Evolutionary conservation across 2,329 filamentous ascomycete species (phyloP).

Genomic region (Nemania sp.): DNA sequence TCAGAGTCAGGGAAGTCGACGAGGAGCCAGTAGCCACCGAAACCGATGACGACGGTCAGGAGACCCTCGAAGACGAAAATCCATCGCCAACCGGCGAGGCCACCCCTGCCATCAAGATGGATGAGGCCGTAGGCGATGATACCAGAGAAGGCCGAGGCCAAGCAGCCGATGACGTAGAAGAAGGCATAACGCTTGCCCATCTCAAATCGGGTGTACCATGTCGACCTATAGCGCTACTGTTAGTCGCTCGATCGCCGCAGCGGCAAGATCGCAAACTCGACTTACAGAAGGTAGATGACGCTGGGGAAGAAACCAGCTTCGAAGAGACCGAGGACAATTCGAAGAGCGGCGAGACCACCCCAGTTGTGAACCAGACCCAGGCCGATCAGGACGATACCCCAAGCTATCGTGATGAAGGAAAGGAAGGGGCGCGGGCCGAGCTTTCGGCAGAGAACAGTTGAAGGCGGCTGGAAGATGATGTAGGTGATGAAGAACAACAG

Average conservation of each 20-base stretch:
- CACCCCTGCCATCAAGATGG: slow-evolving; percentile 62
- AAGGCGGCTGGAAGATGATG: slow-evolving; percentile 71
- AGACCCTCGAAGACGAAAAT: slow-evolving; percentile 64
- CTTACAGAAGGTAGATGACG: slow-evolving; percentile 68
- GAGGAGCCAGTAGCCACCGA: slow-evolving; percentile 47
- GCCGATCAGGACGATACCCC: slow-evolving; percentile 66
- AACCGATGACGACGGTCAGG: slow-evolving; percentile 56
- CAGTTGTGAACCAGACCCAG: slow-evolving; percentile 66
- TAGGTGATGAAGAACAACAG: slow-evolving; percentile 78
- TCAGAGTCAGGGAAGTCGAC: slow-evolving; percentile 56
- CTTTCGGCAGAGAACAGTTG: slow-evolving; percentile 69
- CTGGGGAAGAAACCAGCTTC: slow-evolving; percentile 74
- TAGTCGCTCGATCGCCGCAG: not conserved
- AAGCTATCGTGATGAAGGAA: slow-evolving; percentile 57
- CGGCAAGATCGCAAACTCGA: not conserved
- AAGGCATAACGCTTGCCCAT: slow-evolving; percentile 70
- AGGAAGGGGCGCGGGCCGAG: slow-evolving; percentile 66
- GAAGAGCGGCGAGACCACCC: slow-evolving; percentile 56
- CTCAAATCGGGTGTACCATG: slow-evolving; percentile 73
- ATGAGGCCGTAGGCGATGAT: slow-evolving; percentile 73
- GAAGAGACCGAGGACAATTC: slow-evolving; percentile 65
- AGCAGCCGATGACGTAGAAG: slow-evolving; percentile 71
- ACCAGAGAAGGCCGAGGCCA: slow-evolving; percentile 68
- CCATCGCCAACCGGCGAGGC: slow-evolving; percentile 67
- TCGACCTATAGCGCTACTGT: slow-evolving; percentile 43